Evolutionary conservation across 148 eudicot genomes (phyloP), one percentile per base, ranked within the genome.

Genomic region (Simmondsia chinensis): DNA sequence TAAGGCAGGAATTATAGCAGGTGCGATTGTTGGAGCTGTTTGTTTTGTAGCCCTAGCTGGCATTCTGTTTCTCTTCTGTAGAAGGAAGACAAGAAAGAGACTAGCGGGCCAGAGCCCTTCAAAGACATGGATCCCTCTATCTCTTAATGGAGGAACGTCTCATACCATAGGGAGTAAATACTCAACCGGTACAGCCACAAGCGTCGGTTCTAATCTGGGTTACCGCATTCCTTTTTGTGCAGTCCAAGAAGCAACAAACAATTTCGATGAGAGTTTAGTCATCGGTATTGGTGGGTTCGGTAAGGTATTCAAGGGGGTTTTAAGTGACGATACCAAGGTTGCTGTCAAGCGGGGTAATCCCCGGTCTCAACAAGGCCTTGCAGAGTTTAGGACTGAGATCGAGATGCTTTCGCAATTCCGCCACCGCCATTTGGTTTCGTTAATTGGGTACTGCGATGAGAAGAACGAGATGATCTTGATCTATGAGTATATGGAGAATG

Each of bases 401-500:
- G 94, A 89, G 52, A 68, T 89, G 82, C 76, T 89, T 1, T 80
- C 97, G 18, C 83, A 83, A 13, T 84, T 84, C 43, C 82, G 94
- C 1, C 97, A 89, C 48, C 71, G 97, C 14, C 97, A 89, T 63
- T 55, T 89, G 64, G 97, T 89, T 47, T 89, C 97, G 1, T 53
- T 89, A 42, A 83, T 88, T 20, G 97, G 97, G 28, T 83, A 88
- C 21, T 88, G 97, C 46, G 94, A 83, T 37, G 97, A 88, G 36
- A 80, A 77, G 56, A 83, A 60, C 24, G 96, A 88, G 62, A 77
- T 88, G 96, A 88, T 83, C 40, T 61, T 88, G 42, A 57, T 89
- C n/a, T 89, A 89, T 12, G 97, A 88, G 66, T 89, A 83, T 50
- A 89, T 89, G 95, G 97, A 84, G 54, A 89, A 89, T 34, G 97